phyloP scores from a whole-genome alignment of 805 yeast species.

The Cyberlindnera amylophila region DNA sequence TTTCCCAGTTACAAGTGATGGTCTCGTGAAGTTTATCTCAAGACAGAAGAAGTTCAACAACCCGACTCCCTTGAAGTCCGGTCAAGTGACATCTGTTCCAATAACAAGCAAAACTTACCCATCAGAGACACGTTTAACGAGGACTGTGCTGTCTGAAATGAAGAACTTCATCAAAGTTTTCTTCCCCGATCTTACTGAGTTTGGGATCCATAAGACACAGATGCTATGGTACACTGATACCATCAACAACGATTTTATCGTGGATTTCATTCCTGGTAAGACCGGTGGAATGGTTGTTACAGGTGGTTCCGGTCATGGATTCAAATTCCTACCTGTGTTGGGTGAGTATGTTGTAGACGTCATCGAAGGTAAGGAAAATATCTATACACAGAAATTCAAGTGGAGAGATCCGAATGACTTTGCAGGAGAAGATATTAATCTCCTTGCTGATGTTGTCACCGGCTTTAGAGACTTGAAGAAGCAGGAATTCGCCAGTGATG shows the following conservation, averaged over 20 bases:
- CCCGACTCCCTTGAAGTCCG: slow-evolving; percentile 21
- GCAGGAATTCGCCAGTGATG: slow-evolving; percentile 17
- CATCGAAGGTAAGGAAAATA: slow-evolving; percentile 31
- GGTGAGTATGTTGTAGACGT: slow-evolving; percentile 30
- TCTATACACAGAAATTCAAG: slow-evolving; percentile 30
- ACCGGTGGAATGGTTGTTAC: slow-evolving; percentile 28
- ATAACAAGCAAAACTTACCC: slow-evolving; percentile 25
- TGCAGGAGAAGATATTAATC: slow-evolving; percentile 25
- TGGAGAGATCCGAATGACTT: slow-evolving; percentile 30
- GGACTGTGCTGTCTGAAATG: slow-evolving; percentile 26
- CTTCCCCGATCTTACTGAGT: slow-evolving; percentile 15
- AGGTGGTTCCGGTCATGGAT: slow-evolving; percentile 35
- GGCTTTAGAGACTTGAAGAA: slow-evolving; percentile 31
- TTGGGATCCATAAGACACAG: slow-evolving; percentile 18
- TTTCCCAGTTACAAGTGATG: slow-evolving; percentile 32
- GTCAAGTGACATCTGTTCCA: slow-evolving; percentile 29
- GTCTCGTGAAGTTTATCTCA: slow-evolving; percentile 32
- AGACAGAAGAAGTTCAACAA: slow-evolving; percentile 34
- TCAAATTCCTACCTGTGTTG: slow-evolving; percentile 31
- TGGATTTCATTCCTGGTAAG: slow-evolving; percentile 26
- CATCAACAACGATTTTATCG: slow-evolving; percentile 29
- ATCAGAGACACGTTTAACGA: slow-evolving; percentile 24
- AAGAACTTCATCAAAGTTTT: slow-evolving; percentile 12
- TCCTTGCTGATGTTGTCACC: slow-evolving; percentile 9
- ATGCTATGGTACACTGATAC: slow-evolving; percentile 38